Conservation (phyloP, 2,329 filamentous ascomycete genomes). For the Chaetomiaceae sp. region DNA sequence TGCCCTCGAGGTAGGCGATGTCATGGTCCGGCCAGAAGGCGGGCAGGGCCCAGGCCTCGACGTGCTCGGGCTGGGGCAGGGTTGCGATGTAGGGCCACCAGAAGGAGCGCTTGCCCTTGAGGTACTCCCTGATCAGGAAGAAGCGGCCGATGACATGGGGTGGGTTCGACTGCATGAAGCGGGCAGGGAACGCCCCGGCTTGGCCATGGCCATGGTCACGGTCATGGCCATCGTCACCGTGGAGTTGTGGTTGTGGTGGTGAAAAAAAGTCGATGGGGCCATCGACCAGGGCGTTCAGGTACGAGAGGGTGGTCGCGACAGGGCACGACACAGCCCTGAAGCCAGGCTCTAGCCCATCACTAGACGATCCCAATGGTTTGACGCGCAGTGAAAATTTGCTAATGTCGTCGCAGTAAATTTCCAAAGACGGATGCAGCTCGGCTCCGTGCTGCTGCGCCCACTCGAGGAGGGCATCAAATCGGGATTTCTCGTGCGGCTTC, state of each 20-base stretch:
- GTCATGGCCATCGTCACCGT: too few species aligned
- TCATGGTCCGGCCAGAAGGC: conserved; percentile 61
- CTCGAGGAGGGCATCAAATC: conserved; percentile 36
- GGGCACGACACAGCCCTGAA: conserved; percentile 50
- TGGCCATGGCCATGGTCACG: conserved; percentile 7
- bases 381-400: conserved; percentile 54
- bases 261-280: conserved; percentile 27
- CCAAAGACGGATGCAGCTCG: conserved; percentile 45
- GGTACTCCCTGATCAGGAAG: conserved; percentile 64
- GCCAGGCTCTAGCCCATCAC: conserved; percentile 28
- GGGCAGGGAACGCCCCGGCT: conserved; percentile 38
- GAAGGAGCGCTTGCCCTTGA: conserved; percentile 52
- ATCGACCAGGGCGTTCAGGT: conserved; percentile 47
- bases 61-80: conserved; percentile 56
- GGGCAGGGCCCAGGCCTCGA: conserved; percentile 49
- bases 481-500: conserved; percentile 24
- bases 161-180: conserved; percentile 46
- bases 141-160: conserved; percentile 61
- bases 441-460: conserved; percentile 48
- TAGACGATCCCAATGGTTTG: conserved; percentile 28
- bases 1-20: conserved; percentile 50
- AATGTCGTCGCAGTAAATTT: conserved; percentile 46
- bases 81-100: conserved; percentile 66
- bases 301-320: conserved; percentile 51
- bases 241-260: conserved; percentile 20